Evolutionary conservation across 495 filamentous ascomycete species (phyloP).

Genomic region (Aspergillus egyptiacus): DNA sequence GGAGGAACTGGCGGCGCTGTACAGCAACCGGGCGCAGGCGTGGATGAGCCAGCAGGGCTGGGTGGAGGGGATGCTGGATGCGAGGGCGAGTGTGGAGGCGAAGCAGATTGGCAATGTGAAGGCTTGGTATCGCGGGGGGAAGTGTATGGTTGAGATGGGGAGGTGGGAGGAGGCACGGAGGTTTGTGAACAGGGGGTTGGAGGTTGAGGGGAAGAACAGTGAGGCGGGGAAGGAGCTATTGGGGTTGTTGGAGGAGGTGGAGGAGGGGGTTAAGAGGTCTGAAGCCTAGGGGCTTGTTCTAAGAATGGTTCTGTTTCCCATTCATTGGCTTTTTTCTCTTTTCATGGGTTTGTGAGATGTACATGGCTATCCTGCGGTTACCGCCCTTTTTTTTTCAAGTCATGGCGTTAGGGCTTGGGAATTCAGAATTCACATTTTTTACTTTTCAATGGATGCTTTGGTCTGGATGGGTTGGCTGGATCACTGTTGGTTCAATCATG

Average conservation of each 20-base stretch:
- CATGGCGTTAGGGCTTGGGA: too few species aligned
- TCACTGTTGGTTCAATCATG: too few species aligned
- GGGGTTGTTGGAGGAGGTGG: slow-evolving; percentile 64
- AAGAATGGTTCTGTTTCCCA: background rate
- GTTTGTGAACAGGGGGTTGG: slow-evolving; percentile 66
- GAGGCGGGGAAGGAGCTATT: slow-evolving; percentile 57
- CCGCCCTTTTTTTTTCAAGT: too few species aligned
- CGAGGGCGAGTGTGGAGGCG: slow-evolving; percentile 81
- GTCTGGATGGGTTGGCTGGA: too few species aligned
- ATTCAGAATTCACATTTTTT: too few species aligned
- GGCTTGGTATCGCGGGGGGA: slow-evolving; percentile 84
- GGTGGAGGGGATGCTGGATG: slow-evolving; percentile 77
- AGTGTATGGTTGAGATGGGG: slow-evolving; percentile 86
- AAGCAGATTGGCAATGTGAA: slow-evolving; percentile 84
- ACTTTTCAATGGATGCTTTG: too few species aligned
- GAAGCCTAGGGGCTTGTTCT: too few species aligned
- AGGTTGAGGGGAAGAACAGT: slow-evolving; percentile 72
- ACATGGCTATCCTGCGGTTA: too few species aligned
- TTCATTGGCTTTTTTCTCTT: background rate
- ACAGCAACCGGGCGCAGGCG: slow-evolving; percentile 84
- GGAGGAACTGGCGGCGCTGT: slow-evolving; percentile 75
- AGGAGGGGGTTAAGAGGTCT: slow-evolving; percentile 35
- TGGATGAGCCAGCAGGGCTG: slow-evolving; percentile 73
- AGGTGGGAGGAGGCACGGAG: slow-evolving; percentile 72
- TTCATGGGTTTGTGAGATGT: too few species aligned